Conservation (phyloP, 441 rosid genomes). For the Populus hybrid region DNA sequence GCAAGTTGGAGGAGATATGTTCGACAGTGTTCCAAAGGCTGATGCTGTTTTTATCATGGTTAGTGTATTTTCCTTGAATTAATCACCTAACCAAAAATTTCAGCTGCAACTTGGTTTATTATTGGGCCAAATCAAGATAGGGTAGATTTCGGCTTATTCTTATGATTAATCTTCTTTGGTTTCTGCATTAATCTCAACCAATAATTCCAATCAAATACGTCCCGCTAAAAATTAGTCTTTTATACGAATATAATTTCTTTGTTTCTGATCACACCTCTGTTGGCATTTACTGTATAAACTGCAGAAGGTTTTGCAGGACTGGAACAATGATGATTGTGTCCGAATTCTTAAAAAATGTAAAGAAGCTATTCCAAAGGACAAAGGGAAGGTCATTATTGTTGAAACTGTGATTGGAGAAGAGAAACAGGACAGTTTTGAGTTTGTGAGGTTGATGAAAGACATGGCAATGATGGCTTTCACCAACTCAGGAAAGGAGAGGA, state of each 20-base stretch:
- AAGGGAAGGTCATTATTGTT: slow-evolving; percentile 54
- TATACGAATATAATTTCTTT: too few relatives aligned
- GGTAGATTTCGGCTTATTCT: too few relatives aligned
- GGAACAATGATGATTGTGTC: slow-evolving; percentile 64
- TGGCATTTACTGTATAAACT: neutral
- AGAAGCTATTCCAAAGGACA: slow-evolving; percentile 44
- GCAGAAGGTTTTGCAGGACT: slow-evolving; percentile 66
- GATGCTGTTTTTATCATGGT: slow-evolving; percentile 48
- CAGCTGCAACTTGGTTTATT: too few relatives aligned
- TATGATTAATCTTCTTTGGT: too few relatives aligned
- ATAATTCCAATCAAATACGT: too few relatives aligned
- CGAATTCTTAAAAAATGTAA: slow-evolving; percentile 49
- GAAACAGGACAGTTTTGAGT: slow-evolving; percentile 31
- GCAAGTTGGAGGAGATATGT: slow-evolving; percentile 52
- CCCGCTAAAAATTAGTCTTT: too few relatives aligned
- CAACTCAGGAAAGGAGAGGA: slow-evolving; percentile 53
- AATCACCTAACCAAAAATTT: neutral
- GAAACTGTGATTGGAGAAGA: slow-evolving; percentile 43
- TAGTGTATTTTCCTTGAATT: neutral
- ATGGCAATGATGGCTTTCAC: slow-evolving; percentile 67
- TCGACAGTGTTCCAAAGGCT: slow-evolving; percentile 39
- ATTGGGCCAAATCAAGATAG: too few relatives aligned
- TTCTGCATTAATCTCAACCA: too few relatives aligned
- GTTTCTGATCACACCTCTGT: too few relatives aligned
- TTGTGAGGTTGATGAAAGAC: slow-evolving; percentile 46